Base-by-base conservation (phyloP, 257 asterid genomes). In the Plantago major region DNA sequence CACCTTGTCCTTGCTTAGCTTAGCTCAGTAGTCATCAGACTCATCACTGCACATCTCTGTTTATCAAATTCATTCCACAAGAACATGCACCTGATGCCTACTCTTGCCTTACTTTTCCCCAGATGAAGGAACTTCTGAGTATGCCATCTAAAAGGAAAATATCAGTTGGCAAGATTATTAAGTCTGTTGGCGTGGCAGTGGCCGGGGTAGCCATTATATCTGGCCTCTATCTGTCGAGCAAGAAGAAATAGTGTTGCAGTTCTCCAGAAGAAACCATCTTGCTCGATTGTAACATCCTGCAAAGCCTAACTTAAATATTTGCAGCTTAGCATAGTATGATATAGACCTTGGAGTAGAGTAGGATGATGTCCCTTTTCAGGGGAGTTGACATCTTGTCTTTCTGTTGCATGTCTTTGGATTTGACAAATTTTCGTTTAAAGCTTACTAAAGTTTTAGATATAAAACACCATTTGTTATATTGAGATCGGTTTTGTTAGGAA, bases 121-220 rank as follows among this genome's bases (percentile, higher is more conserved):
- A 90, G 97, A 33, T 87, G 72, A 77, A 71, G 66, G 75, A 78
- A 58, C 81, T 90, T 55, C 78, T 81, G 17, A 65, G 63, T 48
- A 56, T 73, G 15, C 90, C 97, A 54, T 55, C 83, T 11, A 71
- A 68, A 43, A 80, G 78, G 48, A 71, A 68, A 18, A 11, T 81
- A 9, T 16, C 87, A 22, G 70, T 76, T 38, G 53, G 63, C 46
- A 84, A 76, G 70, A 74, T 87, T 26, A 53, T 84, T 42, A 63
- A 77, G 19, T 63, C 84, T 7, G n/a, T 85, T 33, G 95, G 97
- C 67, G 81, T 82, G 62, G 76, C 96, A 58, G 83, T 81, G 55
- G 88, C 88, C 0, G 96, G 96, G 40, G 79, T 72, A 42, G 88
- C 93, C 59, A 74, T 90, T 28, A 9, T 80, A 46, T 81, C 85